These are phyloP conservation scores for Marasmius oreades DNA, from an alignment of 1,284 basidiomycete genomes.

Conservation along the genomic window DNA sequence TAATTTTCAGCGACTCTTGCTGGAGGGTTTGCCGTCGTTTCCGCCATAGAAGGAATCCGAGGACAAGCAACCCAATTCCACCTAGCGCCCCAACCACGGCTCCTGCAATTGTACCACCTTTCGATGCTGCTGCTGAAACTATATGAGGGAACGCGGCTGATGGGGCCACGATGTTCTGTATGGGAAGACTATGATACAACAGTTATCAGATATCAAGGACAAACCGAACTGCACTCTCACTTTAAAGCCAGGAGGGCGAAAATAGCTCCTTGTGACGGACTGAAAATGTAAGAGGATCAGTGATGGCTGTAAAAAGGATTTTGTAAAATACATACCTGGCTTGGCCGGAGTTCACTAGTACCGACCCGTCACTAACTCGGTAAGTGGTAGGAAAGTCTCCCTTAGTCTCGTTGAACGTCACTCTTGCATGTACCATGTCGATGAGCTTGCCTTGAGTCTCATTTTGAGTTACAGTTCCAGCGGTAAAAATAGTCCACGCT, in stretches of 20 bases:
- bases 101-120: slow-evolving; percentile 8
- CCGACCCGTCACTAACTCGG: not conserved
- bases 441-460: slow-evolving; percentile 5
- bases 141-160: not conserved
- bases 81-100: slow-evolving; percentile 7
- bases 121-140: not conserved
- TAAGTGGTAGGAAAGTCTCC: not conserved
- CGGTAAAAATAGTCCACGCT: slow-evolving; percentile 11
- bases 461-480: slow-evolving; percentile 6
- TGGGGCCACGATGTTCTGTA: not conserved
- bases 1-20: not conserved
- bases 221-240: not conserved
- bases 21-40: not conserved
- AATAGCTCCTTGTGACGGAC: slow-evolving; percentile 10
- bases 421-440: slow-evolving; percentile 3
- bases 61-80: not conserved
- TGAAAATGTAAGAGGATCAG: not conserved
- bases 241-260: slow-evolving; percentile 10
- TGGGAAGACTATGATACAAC: not conserved
- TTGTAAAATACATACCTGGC: not conserved
- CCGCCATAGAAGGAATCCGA: slow-evolving; percentile 1
- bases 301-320: not conserved
- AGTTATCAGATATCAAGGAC: not conserved
- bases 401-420: not conserved
- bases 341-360: not conserved